A percentile compares a stretch with the other conserved stretches of the same genome.
These are phyloP conservation scores for Cordyceps cateniannulata DNA, from an alignment of 2,329 filamentous ascomycete genomes.

Conservation along the genomic window DNA sequence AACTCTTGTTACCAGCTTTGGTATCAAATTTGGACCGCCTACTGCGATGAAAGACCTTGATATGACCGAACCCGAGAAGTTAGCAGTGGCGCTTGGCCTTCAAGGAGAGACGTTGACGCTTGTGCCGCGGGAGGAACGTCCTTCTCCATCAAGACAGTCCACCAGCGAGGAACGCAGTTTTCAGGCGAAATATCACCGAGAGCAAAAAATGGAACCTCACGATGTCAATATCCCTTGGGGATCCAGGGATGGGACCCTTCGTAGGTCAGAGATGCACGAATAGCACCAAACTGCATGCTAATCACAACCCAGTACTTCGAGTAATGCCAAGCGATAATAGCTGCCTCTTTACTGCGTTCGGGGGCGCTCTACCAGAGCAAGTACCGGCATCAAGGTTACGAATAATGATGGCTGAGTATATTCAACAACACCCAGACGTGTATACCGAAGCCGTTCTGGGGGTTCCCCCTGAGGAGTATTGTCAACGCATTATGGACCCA, in stretches of 20 bases:
- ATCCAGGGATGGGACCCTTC: constrained; percentile 42
- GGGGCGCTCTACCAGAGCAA: constrained; percentile 63
- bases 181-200: constrained; percentile 11
- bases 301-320: constrained; percentile 56
- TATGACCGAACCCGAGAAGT: constrained; percentile 43
- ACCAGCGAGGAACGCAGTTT: not conserved
- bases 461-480: constrained; percentile 66
- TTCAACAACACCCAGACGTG: constrained; percentile 63
- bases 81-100: constrained; percentile 42
- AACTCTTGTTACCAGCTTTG: constrained; percentile 60
- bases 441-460: constrained; percentile 77
- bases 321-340: constrained; percentile 97
- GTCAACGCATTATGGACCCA: constrained; percentile 69
- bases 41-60: constrained; percentile 57
- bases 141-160: constrained; percentile 12
- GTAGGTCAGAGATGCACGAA: constrained; percentile 26
- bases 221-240: constrained; percentile 41
- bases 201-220: constrained; percentile 10
- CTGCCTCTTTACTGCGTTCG: constrained; percentile 87
- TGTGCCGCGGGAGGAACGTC: constrained; percentile 32
- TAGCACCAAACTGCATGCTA: not conserved
- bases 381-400: constrained; percentile 54
- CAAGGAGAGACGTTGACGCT: constrained; percentile 46
- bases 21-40: constrained; percentile 81
- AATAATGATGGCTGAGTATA: constrained; percentile 70